phyloP scores from a whole-genome alignment of 345 rosid species.

The Viola odorata region DNA sequence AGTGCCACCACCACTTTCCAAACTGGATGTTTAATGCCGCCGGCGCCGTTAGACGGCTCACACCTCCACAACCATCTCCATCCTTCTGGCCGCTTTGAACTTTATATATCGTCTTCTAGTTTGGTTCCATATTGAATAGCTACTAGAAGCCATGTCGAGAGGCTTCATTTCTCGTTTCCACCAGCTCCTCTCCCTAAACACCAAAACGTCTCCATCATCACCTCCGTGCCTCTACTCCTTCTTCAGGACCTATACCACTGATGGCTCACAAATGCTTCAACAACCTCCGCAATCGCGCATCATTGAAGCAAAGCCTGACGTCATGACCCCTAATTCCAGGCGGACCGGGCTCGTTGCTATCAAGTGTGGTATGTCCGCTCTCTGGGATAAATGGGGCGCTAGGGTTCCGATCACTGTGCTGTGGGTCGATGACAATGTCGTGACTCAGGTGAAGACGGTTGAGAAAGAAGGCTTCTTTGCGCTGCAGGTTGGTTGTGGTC shows the following conservation, averaged over 20 bases:
- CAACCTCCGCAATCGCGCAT: constrained; percentile 29
- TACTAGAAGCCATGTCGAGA: constrained; percentile 45
- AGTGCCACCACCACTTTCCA: no score
- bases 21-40: no score
- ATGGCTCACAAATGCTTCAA: constrained; percentile 23
- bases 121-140: no score
- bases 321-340: constrained; percentile 59
- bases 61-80: no score
- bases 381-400: constrained; percentile 96
- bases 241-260: constrained; percentile 36
- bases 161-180: constrained; percentile 62
- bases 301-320: constrained; percentile 51
- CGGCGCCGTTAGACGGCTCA: no score
- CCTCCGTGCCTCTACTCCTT: constrained; percentile 17
- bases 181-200: constrained; percentile 22
- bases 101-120: no score
- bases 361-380: constrained; percentile 86
- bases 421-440: constrained; percentile 88
- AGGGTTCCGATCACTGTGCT: constrained; percentile 72
- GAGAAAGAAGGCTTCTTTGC: constrained; percentile 87
- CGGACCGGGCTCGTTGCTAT: constrained; percentile 83
- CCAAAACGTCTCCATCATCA: constrained; percentile 13
- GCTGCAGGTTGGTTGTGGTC: constrained; percentile 89
- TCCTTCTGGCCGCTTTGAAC: no score
- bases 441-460: constrained; percentile 84